Base-by-base conservation (phyloP, 2,329 filamentous ascomycete genomes). In the Hypomyces perniciosus region DNA sequence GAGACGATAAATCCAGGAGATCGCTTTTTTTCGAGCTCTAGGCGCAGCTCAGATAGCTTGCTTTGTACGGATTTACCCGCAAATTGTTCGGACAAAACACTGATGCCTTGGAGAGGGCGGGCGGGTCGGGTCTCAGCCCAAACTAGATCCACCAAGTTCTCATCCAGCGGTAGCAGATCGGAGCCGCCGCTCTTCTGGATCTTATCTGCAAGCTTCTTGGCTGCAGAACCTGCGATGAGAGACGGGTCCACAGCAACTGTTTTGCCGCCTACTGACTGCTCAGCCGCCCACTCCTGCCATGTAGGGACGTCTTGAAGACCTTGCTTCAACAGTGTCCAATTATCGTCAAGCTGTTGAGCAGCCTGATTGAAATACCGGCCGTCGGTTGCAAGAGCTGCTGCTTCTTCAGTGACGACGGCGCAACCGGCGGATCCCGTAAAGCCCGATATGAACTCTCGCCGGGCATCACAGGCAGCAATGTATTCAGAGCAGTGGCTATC, bases 301-400 rank as follows among this genome's bases (percentile, higher is more conserved):
- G 92, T 97, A 1, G 90, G 92, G 8, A 96, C 90, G 68, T 95
- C 90, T 64, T 93, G 88, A 44, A 96, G 77, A 5, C 93, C 93
- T 63, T 95, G 90, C 74, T 96, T 99, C 55, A 99, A 75, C 38
- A 99, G 76, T 45, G 81, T 75, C 93, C 93, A 99, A 68, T 97
- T 97, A 62, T 71, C 73, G 67, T 97, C 93, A 30, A 99, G 81
- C 68, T 99, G 90, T 62, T 91, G 88, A 55, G 84, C 76, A 28
- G 93, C 93, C 70, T 99, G 93, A 72, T 95, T 97, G 78, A 97
- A 99, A 71, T 99, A 99, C 58, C 93, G 85, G 30, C 93, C 93
- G 67, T 99, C 93, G 30, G 93, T 99, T 9, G 93, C 90, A 51
- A 99, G 74, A 10, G 90, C 89, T 12, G 93, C 93, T 68, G 91